phyloP scores from a whole-genome alignment of 345 rosid species.

The Hibiscus trionum region DNA sequence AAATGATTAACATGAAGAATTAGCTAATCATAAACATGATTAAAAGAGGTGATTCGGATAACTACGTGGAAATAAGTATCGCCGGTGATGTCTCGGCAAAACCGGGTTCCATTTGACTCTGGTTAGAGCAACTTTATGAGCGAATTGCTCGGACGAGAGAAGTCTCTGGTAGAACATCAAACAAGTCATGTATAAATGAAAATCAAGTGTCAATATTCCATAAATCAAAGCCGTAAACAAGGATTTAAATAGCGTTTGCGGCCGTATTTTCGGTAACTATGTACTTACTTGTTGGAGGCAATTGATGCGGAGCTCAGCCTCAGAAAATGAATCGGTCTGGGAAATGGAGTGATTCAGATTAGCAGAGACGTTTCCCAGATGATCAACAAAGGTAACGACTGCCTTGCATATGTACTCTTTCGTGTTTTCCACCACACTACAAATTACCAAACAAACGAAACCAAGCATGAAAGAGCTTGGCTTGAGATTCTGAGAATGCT shows the following conservation, averaged over 20 bases:
- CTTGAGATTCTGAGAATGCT: neutral
- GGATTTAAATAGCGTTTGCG: no score
- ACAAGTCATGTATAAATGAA: neutral
- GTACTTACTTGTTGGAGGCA: conserved; percentile 48
- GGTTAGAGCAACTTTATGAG: conserved; percentile 36
- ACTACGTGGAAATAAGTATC: conserved; percentile 41
- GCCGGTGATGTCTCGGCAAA: conserved; percentile 35
- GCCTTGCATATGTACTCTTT: conserved; percentile 59
- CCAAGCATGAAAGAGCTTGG: neutral
- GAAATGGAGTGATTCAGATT: conserved; percentile 35
- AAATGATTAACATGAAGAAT: neutral
- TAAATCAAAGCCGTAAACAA: neutral
- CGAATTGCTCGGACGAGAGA: conserved; percentile 32
- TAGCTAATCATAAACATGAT: neutral
- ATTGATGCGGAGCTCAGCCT: conserved; percentile 45
- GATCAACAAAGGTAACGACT: conserved; percentile 58
- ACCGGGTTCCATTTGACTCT: conserved; percentile 33
- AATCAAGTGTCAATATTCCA: neutral
- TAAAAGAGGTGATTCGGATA: neutral
- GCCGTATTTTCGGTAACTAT: no score
- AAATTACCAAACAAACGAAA: neutral
- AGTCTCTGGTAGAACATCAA: conserved; percentile 32
- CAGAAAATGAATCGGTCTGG: conserved; percentile 24
- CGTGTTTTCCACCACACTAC: conserved; percentile 54
- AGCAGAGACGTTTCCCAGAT: conserved; percentile 53